Base-by-base conservation (phyloP, 192 early-diverging fungal genomes). In the Umbelopsis isabellina region DNA sequence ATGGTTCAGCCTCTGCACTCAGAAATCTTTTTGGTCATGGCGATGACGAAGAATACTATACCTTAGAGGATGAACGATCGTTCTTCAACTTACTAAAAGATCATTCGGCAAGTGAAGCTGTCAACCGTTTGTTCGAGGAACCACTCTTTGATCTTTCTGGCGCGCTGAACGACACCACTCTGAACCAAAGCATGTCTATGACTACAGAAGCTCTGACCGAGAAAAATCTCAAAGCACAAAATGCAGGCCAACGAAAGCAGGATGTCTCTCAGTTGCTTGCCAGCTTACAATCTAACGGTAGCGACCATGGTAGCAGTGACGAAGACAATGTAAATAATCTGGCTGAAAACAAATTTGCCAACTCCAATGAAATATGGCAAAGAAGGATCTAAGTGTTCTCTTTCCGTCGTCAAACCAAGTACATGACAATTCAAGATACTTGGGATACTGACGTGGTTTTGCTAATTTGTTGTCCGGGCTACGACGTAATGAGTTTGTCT, bases 101-200 rank as follows among this genome's bases (percentile, higher is more conserved):
- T 8, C 72, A 73, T 13, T 68, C 69, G 5, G 70, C 72, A 12
- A 64, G 48, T 6, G 68, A 41, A 1, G 76, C 76, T 11, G 72
- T 70, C 22, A 30, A 78, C 16, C 76, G 73, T 11, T 21, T 78
- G 4, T 52, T 78, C 7, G 65, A 71, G 0, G 76, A 78, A 37
- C 71, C 76, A 1, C 53, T 78, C 1, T 78, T 78, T 78, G 72
- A 78, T 49, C 58, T 72, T 11, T 44, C 72, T 18, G 76, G 76
- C 1, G 23, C 53, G 3, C 33, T 78, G 50, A 73, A 73, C 23
- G 65, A 67, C 3, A 16, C 71, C 3, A 50, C 66, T 2, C 50
- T 69, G 0, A 30, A 61, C 11, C 27, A 61, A 13, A 47, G 67
- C 0, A 65, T 78, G 3, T 72, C 76, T n/a, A 70, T 78, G 33